Evolutionary conservation across 2,329 filamentous ascomycete genomes (phyloP).

Genomic region (Pseudopyricularia javanii): DNA sequence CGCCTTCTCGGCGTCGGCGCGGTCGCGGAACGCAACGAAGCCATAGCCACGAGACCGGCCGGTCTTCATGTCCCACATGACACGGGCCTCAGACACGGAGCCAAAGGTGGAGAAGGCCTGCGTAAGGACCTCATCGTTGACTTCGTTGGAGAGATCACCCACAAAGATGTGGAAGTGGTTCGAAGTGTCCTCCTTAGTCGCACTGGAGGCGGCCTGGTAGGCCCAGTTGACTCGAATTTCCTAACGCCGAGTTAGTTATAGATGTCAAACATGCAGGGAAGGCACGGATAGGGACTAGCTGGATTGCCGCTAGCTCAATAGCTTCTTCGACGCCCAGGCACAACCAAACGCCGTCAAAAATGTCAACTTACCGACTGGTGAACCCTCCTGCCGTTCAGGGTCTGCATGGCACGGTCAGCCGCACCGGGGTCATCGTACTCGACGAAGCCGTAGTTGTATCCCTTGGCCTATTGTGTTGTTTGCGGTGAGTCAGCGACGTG

Average conservation of each 20-base stretch:
- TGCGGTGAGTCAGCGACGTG: neutral
- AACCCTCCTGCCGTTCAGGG: conserved; percentile 86
- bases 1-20: conserved; percentile 87
- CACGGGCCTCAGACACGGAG: conserved; percentile 88
- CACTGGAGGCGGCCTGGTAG: conserved; percentile 90
- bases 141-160: conserved; percentile 93
- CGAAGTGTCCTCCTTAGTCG: conserved; percentile 93
- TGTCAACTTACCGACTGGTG: conserved; percentile 72
- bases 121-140: conserved; percentile 88
- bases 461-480: conserved; percentile 57
- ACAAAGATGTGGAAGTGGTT: conserved; percentile 99
- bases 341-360: neutral
- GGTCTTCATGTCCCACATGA: conserved; percentile 99
- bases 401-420: conserved; percentile 94
- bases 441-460: conserved; percentile 97
- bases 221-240: conserved; percentile 99
- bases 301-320: conserved; percentile 1
- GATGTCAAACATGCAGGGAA: neutral
- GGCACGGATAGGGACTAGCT: neutral
- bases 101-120: conserved; percentile 96
- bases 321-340: neutral
- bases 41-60: conserved; percentile 94
- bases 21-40: conserved; percentile 94
- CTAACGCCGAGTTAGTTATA: conserved; percentile 28
- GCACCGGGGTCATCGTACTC: conserved; percentile 97